Evolutionary conservation across 108 stramenopile species (phyloP).

Genomic region (Cyclotella kingstonii): DNA sequence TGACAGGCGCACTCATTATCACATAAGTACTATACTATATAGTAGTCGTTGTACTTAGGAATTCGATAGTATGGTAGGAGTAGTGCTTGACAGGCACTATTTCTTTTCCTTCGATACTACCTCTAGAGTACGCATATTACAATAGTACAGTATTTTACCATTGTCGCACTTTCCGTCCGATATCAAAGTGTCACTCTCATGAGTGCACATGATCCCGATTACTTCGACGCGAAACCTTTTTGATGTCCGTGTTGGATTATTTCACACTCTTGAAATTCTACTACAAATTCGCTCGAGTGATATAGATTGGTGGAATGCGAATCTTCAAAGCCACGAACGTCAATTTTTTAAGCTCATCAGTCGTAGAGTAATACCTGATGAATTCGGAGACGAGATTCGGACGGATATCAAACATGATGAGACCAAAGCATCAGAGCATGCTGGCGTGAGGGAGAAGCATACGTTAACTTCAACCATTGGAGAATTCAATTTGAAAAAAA

Average conservation of each 20-base stretch:
- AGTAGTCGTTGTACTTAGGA: too few relatives aligned
- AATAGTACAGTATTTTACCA: too few relatives aligned
- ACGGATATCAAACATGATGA: slow-evolving; percentile 5
- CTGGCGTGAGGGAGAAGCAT: neutral
- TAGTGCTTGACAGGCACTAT: too few relatives aligned
- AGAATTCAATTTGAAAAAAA: slow-evolving; percentile 26
- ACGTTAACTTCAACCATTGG: slow-evolving; percentile 12
- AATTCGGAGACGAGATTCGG: slow-evolving; percentile 42
- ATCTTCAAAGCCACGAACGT: slow-evolving; percentile 20
- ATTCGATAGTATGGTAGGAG: too few relatives aligned
- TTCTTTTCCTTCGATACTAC: too few relatives aligned
- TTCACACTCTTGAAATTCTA: slow-evolving; percentile 48
- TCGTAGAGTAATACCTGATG: slow-evolving; percentile 30
- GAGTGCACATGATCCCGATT: slow-evolving; percentile 14
- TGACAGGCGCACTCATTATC: too few relatives aligned
- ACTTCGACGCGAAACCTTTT: slow-evolving; percentile 41
- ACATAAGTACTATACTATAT: too few relatives aligned
- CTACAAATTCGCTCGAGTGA: slow-evolving; percentile 42
- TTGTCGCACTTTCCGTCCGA: too few relatives aligned
- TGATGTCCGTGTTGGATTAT: slow-evolving; percentile 45
- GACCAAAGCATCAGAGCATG: neutral
- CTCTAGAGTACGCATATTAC: too few relatives aligned
- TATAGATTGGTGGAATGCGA: slow-evolving; percentile 42
- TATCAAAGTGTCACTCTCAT: neutral
- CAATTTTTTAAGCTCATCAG: slow-evolving; percentile 47